Percentiles rank a stretch among this genome's conserved stretches.
phyloP scores from a whole-genome alignment of 352 stramenopile species.

The Lagenidium giganteum region DNA sequence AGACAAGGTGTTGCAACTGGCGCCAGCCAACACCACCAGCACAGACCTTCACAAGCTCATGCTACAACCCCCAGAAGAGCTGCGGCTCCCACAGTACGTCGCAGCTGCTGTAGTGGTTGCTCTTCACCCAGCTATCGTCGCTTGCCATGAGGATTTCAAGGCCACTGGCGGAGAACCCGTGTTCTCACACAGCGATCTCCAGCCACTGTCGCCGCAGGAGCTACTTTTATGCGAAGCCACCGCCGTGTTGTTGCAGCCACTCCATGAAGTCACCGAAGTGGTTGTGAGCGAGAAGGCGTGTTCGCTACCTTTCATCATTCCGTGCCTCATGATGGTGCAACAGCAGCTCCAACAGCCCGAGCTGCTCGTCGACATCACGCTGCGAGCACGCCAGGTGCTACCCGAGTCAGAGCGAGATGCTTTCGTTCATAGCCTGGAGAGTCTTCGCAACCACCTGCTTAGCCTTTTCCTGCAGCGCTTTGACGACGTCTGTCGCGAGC shows the following conservation, averaged over 20 bases:
- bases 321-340: conserved; percentile 27
- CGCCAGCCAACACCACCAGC: no score
- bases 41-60: no score
- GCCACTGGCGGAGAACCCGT: no score
- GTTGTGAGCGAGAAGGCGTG: conserved; percentile 24
- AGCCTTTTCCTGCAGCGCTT: conserved; percentile 2
- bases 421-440: conserved; percentile 13
- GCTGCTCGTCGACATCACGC: conserved; percentile 21
- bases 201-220: conserved; percentile 2
- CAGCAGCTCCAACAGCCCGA: conserved; percentile 22
- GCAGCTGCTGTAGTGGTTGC: no score
- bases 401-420: no score
- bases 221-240: conserved; percentile 38
- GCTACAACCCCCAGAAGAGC: no score
- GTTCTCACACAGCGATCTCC: no score
- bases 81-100: no score
- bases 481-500: conserved; percentile 8
- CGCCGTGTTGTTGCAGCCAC: conserved; percentile 28
- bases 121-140: no score
- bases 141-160: no score
- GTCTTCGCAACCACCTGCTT: conserved; percentile 10
- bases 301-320: conserved; percentile 31
- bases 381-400: no score
- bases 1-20: no score
- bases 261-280: conserved; percentile 38